Base-by-base conservation (phyloP, 805 yeast genomes). In the Pichia thaimueangensis region DNA sequence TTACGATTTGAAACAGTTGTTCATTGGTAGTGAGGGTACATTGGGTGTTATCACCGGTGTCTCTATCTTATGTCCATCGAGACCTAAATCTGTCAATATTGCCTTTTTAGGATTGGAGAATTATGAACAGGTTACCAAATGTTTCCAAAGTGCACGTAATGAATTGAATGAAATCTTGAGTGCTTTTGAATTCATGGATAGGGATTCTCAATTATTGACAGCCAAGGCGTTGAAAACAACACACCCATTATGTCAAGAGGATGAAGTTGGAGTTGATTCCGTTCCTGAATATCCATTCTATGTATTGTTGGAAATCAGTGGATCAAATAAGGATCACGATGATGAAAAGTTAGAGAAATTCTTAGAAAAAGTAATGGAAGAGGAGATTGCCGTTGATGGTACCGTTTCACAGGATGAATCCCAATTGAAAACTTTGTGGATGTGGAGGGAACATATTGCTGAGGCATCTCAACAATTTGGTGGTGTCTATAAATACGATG, bases 401-500 rank as follows among this genome's bases (percentile, higher is more conserved):
- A 89, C 87, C 31, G 84, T 93, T 50, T 96, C 98, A 7, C 96
- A 88, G 63, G 97, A 89, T 61, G 96, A 86, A 65, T 71, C 93
- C 2, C 97, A 93, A 64, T 65, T 86, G 46, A 71, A 70, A 47
- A 79, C 78, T 43, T 72, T 93, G 54, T 93, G 98, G 98, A 69
- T 80, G 27, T 93, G 97, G 97, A 80, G 98, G 67, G 98, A 93
- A 65, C 74, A 82, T 48, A 78, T 91, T 49, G 87, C 96, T 31
- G 98, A 93, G 67, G 89, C 96, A 6, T 73, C 86, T 6, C 82
- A 85, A 39, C 72, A 76, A 47, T 79, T 72, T 29, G 97, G 98
- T 40, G 98, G 97, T 53, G 97, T 91, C 40, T 93, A 91, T 70
- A 93, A 93, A 67, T 93, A 93, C 59, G 98, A 93, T 55, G 96